phyloP scores from a whole-genome alignment of 306 rosid genomes.

The Quercus parvula region DNA sequence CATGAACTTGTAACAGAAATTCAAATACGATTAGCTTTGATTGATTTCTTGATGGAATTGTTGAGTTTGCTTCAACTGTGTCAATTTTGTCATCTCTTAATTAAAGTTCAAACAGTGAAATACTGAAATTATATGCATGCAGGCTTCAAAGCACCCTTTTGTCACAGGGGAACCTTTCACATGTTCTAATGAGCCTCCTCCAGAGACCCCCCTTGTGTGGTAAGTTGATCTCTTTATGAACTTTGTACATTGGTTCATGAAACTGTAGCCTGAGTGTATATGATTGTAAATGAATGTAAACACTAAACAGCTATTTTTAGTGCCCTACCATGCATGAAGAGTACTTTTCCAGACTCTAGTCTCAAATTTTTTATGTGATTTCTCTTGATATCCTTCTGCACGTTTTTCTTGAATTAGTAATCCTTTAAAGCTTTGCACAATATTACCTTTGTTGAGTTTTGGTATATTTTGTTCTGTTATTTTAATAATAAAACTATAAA shows the following conservation, averaged over 20 bases:
- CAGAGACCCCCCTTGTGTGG: conserved; percentile 74
- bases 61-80: conserved; percentile 48
- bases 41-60: conserved; percentile 91
- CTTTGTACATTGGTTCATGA: conserved; percentile 9
- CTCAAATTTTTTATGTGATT: neutral
- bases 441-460: neutral
- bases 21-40: conserved; percentile 74
- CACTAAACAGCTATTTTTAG: neutral
- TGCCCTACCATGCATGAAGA: neutral
- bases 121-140: conserved; percentile 37
- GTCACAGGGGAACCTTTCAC: conserved; percentile 96
- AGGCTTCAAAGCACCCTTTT: conserved; percentile 99
- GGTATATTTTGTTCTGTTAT: neutral
- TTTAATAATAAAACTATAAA: neutral
- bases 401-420: neutral
- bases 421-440: neutral
- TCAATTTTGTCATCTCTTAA: neutral
- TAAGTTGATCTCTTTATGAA: conserved; percentile 41
- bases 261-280: neutral
- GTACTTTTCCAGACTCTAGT: neutral
- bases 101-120: conserved; percentile 18
- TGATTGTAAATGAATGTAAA: neutral
- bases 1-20: conserved; percentile 59
- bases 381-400: neutral
- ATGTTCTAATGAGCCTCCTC: conserved; percentile 76